Conservation (phyloP, 2,329 filamentous ascomycete species). For the Didymellaceae sp. region DNA sequence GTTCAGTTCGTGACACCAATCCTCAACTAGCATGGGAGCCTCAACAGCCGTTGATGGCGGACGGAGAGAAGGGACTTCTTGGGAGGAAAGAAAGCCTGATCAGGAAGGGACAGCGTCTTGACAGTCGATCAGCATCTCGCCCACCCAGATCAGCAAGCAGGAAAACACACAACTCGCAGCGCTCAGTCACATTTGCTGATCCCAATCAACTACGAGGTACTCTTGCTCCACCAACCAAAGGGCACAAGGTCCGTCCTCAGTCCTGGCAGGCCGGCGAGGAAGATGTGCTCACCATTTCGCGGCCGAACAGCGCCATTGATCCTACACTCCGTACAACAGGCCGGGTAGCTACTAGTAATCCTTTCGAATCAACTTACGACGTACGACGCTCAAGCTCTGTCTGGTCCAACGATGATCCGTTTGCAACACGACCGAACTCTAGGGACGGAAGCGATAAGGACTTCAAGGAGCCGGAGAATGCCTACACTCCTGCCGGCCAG, state of each 20-base stretch:
- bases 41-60: constrained; percentile 19
- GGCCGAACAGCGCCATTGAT: constrained; percentile 11
- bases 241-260: background rate
- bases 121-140: constrained; percentile 9
- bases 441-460: constrained; percentile 5
- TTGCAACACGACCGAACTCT: constrained; percentile 19
- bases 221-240: background rate
- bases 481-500: constrained; percentile 9
- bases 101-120: constrained; percentile 9
- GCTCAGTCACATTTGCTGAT: constrained; percentile 9
- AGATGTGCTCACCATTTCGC: constrained; percentile 10
- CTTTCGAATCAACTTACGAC: constrained; percentile 1
- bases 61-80: constrained; percentile 15
- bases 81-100: constrained; percentile 15
- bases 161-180: constrained; percentile 3
- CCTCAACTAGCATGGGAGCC: constrained; percentile 23
- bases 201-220: background rate
- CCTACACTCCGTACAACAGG: constrained; percentile 8
- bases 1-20: constrained; percentile 23
- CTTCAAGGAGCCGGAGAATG: constrained; percentile 18
- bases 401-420: constrained; percentile 23
- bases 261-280: constrained; percentile 13
- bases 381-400: constrained; percentile 4
- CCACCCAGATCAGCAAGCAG: constrained; percentile 2
- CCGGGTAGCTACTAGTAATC: constrained; percentile 9